Conservation (phyloP, 192 early-diverging fungal genomes). For the Coemansia sp. region DNA sequence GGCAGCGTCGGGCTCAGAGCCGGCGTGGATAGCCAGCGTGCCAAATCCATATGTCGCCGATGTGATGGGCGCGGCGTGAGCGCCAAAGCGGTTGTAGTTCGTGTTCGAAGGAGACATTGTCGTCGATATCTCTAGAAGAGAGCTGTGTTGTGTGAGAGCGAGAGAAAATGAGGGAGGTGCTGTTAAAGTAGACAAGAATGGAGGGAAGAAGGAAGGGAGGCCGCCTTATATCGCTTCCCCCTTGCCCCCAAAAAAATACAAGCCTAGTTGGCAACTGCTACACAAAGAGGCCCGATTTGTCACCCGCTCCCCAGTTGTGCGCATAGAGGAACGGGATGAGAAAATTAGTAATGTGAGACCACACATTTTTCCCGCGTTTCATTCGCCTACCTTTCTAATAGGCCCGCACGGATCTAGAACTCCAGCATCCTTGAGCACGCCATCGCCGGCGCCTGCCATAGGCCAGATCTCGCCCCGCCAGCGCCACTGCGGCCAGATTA, state of each 20-base stretch:
- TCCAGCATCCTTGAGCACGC: slow-evolving; percentile 9
- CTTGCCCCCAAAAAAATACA: background rate
- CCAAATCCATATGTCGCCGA: slow-evolving; percentile 67
- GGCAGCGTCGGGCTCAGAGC: slow-evolving; percentile 83
- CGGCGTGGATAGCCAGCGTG: slow-evolving; percentile 95
- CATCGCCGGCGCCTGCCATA: slow-evolving; percentile 9
- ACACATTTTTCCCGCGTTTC: background rate
- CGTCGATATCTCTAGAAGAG: background rate
- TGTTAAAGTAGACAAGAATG: background rate
- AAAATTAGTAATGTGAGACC: slow-evolving; percentile 7
- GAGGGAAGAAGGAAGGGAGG: background rate
- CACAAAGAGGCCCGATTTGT: slow-evolving; percentile 5
- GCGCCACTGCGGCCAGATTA: background rate
- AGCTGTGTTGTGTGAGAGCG: background rate
- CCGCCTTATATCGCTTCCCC: background rate
- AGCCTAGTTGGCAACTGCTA: background rate
- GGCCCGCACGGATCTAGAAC: background rate
- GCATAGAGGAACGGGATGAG: background rate
- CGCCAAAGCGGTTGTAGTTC: slow-evolving; percentile 3
- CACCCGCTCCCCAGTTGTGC: background rate
- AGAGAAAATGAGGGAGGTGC: slow-evolving; percentile 4
- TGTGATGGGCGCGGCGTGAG: slow-evolving; percentile 13
- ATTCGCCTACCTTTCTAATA: slow-evolving; percentile 6
- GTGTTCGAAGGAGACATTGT: slow-evolving; percentile 47
- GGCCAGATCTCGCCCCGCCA: slow-evolving; percentile 1